Evolutionary conservation across 2,329 filamentous ascomycete species (phyloP), one percentile per base, ranked within the genome.

Genomic region (Xylariomycetidae sp.): DNA sequence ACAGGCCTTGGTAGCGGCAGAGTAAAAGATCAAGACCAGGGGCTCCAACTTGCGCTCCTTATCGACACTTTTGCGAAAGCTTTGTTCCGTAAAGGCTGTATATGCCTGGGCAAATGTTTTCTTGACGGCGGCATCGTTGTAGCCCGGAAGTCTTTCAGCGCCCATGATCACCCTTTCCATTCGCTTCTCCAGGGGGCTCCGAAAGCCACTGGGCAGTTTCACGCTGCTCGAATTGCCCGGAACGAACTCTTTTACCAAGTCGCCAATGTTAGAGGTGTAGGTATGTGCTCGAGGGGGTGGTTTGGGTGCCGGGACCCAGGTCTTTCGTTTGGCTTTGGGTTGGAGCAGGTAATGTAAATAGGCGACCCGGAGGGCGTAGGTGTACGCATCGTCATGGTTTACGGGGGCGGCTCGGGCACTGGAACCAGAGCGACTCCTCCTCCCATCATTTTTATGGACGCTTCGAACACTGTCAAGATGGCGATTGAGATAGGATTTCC

Each of bases 1-100:
- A 51, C 95, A 74, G 41, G 94, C 89, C 58, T 94, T 94, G 28
- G 88, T 94, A 6, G 92, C 89, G 43, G 87, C 85, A 2, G 89
- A 94, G 63, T 94, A 97, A 69, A 98, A 97, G 44, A 97, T 96
- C 48, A 98, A 72, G 32, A 98, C 80, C 32, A 97, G 67, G 44
- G 94, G 89, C 61, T 98, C 92, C 15, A 94, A 82, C 53, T 90
- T 82, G 42, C 90, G 78, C 59, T 96, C 90, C 63, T 94, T 94
- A 55, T 96, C 88, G 69, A 96, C 88, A 38, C 81, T 83, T 65
- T 88, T 94, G 47, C 87, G 82, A 54, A 96, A 96, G 28, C 78
- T 80, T 41, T 82, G 81, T 42, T 94, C 87, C 49, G 90, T 96
- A 58, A 98, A 85, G 36, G 88, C 85, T 38, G 90, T 96, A 57